Evolutionary conservation across 352 stramenopile species (phyloP), one percentile per base, ranked within the genome.

Genomic region (Aphanomyces invadans): DNA sequence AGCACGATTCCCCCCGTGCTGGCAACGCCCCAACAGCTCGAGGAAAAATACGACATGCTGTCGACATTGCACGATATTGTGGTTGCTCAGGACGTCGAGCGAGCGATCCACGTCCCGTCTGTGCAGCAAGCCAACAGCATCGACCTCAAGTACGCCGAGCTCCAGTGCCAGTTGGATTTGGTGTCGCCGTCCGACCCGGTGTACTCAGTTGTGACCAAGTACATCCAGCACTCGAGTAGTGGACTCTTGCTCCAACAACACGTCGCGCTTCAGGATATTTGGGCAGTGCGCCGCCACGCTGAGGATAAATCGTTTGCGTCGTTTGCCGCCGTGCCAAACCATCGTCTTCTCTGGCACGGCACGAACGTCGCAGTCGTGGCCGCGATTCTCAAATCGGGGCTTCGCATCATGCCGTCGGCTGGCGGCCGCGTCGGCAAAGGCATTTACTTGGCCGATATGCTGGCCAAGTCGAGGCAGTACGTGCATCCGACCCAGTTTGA

Each of bases 341-440:
- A 70, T 56, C 70, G 70, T 36, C 64, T 77, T 0, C 62, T 77
- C 28, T 77, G 70, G 70, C 73, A 77, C 57, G 73, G 73, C 23
- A 77, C 73, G 10, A 75, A 75, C 45, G 73, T 77, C 28, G 70
- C 73, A 19, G 73, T 77, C 12, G 70, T 76, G 15, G 73, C 73
- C 3, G 73, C 73, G 26, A 77, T 77, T 62, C 54, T 77, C 46
- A 74, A 74, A 55, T 71, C 67, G 25, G 73, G 73, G 4, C 68
- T 77, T 36, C 73, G 73, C 39, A 77, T 77, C 57, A 77, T 77
- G 73, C 73, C 73, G 36, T 73, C 75, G 51, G 67, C 61, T 23
- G 73, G 73, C 28, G 73, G 73, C 23, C 65, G 73, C 23, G 73
- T 77, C 21, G 73, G 73, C 53, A 70, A 62, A n/a, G 73, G 73